phyloP scores from a whole-genome alignment of 2,329 filamentous ascomycete species.

The Aureobasidium mangrovei region DNA sequence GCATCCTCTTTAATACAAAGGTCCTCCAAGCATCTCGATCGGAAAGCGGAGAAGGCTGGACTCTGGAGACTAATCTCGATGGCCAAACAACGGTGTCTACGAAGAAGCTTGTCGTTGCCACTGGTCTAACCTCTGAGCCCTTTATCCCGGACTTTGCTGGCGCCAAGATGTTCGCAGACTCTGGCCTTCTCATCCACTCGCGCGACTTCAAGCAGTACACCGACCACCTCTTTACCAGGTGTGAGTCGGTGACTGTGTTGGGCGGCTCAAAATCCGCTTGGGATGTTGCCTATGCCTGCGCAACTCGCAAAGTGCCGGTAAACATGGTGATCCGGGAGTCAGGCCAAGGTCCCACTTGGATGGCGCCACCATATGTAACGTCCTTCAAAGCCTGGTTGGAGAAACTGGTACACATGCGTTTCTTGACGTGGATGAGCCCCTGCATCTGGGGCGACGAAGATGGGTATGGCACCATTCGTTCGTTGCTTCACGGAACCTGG shows the following conservation, averaged over 20 bases:
- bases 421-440: slow-evolving; percentile 65
- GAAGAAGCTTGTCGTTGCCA: slow-evolving; percentile 51
- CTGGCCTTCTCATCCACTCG: slow-evolving; percentile 47
- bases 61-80: slow-evolving; percentile 1
- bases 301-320: slow-evolving; percentile 43
- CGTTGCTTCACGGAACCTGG: slow-evolving; percentile 49
- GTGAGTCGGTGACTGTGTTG: slow-evolving; percentile 43
- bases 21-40: slow-evolving; percentile 28
- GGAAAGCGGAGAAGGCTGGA: slow-evolving; percentile 18
- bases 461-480: slow-evolving; percentile 47
- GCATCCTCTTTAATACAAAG: slow-evolving; percentile 43
- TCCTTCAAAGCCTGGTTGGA: slow-evolving; percentile 61
- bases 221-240: slow-evolving; percentile 29
- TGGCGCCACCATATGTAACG: slow-evolving; percentile 54
- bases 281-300: slow-evolving; percentile 53
- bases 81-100: not conserved
- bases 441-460: slow-evolving; percentile 62
- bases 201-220: slow-evolving; percentile 39
- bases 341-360: slow-evolving; percentile 53
- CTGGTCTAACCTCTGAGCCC: slow-evolving; percentile 51
- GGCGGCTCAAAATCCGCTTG: slow-evolving; percentile 56
- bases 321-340: slow-evolving; percentile 50
- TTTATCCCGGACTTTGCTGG: slow-evolving; percentile 46
- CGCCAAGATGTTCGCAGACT: slow-evolving; percentile 40
- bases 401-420: slow-evolving; percentile 56